Evolutionary conservation across 2,329 filamentous ascomycete genomes (phyloP).

Genomic region (Aspergillus sp.): DNA sequence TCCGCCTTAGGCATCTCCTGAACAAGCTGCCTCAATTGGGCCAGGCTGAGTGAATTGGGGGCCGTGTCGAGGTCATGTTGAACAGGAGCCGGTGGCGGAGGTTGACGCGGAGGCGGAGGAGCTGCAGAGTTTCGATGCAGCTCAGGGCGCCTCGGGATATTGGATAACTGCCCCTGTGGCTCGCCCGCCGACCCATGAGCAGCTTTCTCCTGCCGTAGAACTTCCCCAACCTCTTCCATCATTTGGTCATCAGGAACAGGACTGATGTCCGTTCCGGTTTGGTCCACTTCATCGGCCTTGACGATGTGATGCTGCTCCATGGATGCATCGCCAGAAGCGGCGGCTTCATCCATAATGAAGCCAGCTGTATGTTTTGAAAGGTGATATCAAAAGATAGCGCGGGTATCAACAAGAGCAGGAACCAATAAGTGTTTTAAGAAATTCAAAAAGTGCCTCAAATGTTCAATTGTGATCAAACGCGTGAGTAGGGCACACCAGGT

Average conservation of each 20-base stretch:
- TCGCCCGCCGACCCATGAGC: slow-evolving; percentile 18
- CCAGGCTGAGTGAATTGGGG: slow-evolving; percentile 70
- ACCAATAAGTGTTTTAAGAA: not conserved
- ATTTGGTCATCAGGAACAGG: slow-evolving; percentile 46
- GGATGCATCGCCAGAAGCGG: slow-evolving; percentile 21
- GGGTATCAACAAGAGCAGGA: not conserved
- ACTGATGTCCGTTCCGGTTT: slow-evolving; percentile 47
- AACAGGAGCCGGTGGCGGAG: slow-evolving; percentile 47
- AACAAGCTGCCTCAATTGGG: slow-evolving; percentile 71
- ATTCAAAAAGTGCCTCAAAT: not conserved
- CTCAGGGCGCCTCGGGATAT: slow-evolving; percentile 32
- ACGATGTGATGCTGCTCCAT: slow-evolving; percentile 43
- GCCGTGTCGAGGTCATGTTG: slow-evolving; percentile 40
- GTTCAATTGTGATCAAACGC: not conserved
- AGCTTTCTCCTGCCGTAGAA: slow-evolving; percentile 36
- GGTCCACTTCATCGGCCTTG: slow-evolving; percentile 51
- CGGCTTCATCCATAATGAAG: slow-evolving; percentile 27
- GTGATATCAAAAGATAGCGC: not conserved
- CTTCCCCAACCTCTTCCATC: slow-evolving; percentile 42
- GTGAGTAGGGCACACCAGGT: not conserved
- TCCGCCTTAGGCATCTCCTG: slow-evolving; percentile 70
- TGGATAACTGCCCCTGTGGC: slow-evolving; percentile 16
- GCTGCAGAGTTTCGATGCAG: slow-evolving; percentile 37
- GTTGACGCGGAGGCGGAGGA: slow-evolving; percentile 45
- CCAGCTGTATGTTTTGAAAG: not conserved